Base-by-base conservation (phyloP, 768 basidiomycete species). In the Pholiota molesta region DNA sequence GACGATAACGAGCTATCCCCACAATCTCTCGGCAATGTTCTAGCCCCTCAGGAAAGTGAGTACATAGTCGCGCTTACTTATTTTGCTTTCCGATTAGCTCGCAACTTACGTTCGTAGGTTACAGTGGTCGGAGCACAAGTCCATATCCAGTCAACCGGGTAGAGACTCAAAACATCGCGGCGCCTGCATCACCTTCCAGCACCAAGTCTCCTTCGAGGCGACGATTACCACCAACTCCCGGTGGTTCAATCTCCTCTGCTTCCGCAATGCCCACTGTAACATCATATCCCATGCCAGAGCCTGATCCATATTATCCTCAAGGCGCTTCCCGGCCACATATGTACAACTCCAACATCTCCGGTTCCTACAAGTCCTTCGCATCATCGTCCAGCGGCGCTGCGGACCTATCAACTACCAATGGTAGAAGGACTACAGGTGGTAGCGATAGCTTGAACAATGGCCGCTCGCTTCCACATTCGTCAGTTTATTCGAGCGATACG, bases 201-300 rank as follows among this genome's bases (percentile, higher is more conserved):
- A 64, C 71, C 61, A 70, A 63, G 57, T 70, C 74, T 52, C 67
- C 71, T 59, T 65, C 67, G 54, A 64, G 72, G 47, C 75, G 81
- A 55, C 77, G 78, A 45, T 71, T 83, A 35, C 82, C 82, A 6
- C 81, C 79, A 28, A 81, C 80, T 8, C 82, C 82, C 35, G 75
- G 70, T 19, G 62, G 64, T 35, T 62, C 63, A 31, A 72, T 78
- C n/a, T 71, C 75, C 19, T 66, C 72, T 14, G 66, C 75, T 23
- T 66, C 72, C 11, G 67, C 68, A 6, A 57, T 69, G 23, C 65
- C 74, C 29, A 67, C 68, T 13, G 63, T 60, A 5, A 40, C 73
- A 17, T 49, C 67, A 21, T 67, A 73, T 33, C n/a, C 69, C 11
- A 82, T 82, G 77, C 80, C 81, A 2, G 80, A 79, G 63, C 77